A percentile compares a stretch with the other conserved stretches of the same genome.
Conservation (phyloP, 2,329 filamentous ascomycete genomes). For the Nemania bipapillata region DNA sequence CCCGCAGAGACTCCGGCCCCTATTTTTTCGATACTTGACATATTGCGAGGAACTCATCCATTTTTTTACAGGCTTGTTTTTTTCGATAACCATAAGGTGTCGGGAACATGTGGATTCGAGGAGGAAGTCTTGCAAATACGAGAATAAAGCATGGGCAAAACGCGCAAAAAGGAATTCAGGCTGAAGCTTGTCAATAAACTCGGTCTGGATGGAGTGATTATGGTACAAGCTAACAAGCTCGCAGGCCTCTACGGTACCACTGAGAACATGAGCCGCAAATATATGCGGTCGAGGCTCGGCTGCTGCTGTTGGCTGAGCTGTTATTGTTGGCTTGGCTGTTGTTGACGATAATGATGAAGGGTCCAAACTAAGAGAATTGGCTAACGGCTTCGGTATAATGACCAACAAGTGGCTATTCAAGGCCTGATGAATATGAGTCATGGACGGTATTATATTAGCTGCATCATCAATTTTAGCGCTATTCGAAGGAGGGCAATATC, state of each 20-base stretch:
- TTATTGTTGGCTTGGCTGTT: neutral
- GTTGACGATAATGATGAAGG: neutral
- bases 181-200: neutral
- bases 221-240: neutral
- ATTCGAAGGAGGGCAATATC: neutral
- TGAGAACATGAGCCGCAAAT: neutral
- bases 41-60: neutral
- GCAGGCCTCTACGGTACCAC: neutral
- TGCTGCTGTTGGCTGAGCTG: neutral
- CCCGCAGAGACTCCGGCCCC: neutral
- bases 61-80: neutral
- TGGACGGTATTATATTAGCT: neutral
- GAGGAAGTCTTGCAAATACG: neutral
- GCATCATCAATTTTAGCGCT: neutral
- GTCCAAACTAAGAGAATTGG: neutral
- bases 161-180: neutral
- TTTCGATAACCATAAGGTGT: neutral
- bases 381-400: constrained; percentile 8
- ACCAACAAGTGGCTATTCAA: neutral
- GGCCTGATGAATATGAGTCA: neutral
- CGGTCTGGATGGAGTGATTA: neutral
- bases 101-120: neutral
- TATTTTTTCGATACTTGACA: neutral
- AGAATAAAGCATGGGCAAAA: neutral
- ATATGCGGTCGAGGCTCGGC: neutral